Percentiles rank a stretch among this genome's conserved stretches.
Evolutionary conservation across 108 stramenopile species (phyloP).

Genomic region (Cafeteria roenbergensis): DNA sequence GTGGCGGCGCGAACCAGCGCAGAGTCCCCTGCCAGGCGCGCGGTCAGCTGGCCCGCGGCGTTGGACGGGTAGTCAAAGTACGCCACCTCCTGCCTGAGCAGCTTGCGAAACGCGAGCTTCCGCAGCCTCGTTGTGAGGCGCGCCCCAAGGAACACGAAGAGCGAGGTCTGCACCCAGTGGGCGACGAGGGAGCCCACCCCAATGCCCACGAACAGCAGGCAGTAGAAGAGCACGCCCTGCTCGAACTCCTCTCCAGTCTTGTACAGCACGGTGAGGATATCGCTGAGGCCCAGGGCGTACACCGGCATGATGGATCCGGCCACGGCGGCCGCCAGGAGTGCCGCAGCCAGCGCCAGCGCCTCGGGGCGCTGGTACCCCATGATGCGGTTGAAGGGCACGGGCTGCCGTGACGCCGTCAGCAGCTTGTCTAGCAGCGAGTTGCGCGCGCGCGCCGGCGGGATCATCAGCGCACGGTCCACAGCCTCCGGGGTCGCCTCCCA

Average conservation of each 20-base stretch:
- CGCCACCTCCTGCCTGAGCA: conserved; percentile 15
- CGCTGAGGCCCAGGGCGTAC: conserved; percentile 61
- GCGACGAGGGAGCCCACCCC: conserved; percentile 42
- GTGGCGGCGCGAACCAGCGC: conserved; percentile 25
- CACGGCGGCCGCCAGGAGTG: too few species aligned
- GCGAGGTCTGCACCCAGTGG: conserved; percentile 41
- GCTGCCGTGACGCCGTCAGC: too few species aligned
- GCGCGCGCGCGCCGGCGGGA: too few species aligned
- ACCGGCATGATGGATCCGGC: conserved; percentile 51
- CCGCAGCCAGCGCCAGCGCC: too few species aligned
- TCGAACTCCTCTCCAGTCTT: conserved; percentile 60
- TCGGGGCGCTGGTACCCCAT: too few species aligned
- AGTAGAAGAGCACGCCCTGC: conserved; percentile 32
- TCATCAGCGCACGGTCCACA: too few species aligned
- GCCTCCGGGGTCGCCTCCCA: too few species aligned
- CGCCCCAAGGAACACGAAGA: conserved; percentile 18
- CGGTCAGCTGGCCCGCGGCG: conserved; percentile 14
- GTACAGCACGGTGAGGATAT: conserved; percentile 61
- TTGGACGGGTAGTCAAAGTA: conserved; percentile 9
- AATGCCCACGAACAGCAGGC: conserved; percentile 57
- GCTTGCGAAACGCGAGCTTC: conserved; percentile 14
- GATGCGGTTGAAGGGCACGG: too few species aligned
- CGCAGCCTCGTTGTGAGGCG: conserved; percentile 29
- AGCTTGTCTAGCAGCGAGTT: too few species aligned
- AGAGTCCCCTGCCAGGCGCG: conserved; percentile 19